Evolutionary conservation across 345 rosid species (phyloP).

Genomic region (Crucihimalaya himalaica): DNA sequence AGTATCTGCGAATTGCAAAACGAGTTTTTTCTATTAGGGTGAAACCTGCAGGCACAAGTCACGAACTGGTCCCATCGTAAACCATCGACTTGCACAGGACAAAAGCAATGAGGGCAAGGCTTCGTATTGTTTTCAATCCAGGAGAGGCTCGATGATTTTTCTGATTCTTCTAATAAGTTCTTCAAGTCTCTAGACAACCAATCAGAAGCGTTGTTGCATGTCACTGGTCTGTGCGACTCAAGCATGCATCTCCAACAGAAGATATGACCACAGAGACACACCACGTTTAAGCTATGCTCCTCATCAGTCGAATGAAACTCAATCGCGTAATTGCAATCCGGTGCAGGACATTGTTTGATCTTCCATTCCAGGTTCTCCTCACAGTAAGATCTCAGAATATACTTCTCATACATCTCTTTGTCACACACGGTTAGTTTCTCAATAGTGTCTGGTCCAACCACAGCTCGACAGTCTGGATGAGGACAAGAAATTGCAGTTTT

Average conservation of each 20-base stretch:
- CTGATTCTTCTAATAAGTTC: not conserved
- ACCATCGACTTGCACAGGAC: not conserved
- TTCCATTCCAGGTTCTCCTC: not conserved
- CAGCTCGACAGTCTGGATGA: not conserved
- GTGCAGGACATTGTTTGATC: conserved; percentile 26
- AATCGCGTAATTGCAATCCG: not conserved
- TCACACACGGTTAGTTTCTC: conserved; percentile 5
- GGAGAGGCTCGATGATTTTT: not conserved
- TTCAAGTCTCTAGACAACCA: conserved; percentile 23
- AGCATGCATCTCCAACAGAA: conserved; percentile 33
- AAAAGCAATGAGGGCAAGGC: conserved; percentile 24
- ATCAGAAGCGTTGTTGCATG: conserved; percentile 33
- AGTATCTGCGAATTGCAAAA: not conserved
- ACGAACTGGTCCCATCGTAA: not conserved
- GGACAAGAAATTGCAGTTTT: conserved; percentile 23
- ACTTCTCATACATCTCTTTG: not conserved
- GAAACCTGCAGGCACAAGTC: conserved; percentile 30
- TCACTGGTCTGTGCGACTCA: conserved; percentile 37
- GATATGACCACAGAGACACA: conserved; percentile 30
- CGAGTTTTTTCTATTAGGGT: not conserved
- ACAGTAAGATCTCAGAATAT: conserved; percentile 20
- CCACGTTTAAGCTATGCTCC: conserved; percentile 9
- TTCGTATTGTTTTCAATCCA: not conserved
- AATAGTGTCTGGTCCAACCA: conserved; percentile 30
- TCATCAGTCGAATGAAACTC: not conserved